These are phyloP conservation scores for Aureobasidium subglaciale DNA, from an alignment of 2,329 filamentous ascomycete genomes.

Conservation along the genomic window DNA sequence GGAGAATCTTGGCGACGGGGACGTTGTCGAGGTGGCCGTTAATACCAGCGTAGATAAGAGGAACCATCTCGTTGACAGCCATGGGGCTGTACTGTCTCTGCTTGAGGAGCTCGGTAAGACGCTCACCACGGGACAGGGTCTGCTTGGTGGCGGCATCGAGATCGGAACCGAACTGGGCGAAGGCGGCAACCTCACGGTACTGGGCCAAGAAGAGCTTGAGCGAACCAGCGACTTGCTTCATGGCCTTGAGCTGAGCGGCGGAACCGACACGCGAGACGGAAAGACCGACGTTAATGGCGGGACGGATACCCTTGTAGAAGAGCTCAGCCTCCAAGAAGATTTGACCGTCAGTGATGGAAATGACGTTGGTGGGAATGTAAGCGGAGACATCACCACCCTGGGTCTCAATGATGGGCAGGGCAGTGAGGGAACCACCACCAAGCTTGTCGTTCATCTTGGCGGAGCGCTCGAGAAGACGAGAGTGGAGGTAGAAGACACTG, in stretches of 20 bases:
- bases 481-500: conserved; percentile 99
- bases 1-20: conserved; percentile 82
- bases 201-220: conserved; percentile 99
- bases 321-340: conserved; percentile 99
- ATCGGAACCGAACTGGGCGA: conserved; percentile 99
- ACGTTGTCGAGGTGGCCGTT: conserved; percentile 88
- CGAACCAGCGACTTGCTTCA: conserved; percentile 99
- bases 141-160: conserved; percentile 98
- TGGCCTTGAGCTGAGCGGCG: conserved; percentile 98
- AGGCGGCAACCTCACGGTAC: conserved; percentile 99
- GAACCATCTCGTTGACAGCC: conserved; percentile 99
- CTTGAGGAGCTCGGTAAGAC: conserved; percentile 97
- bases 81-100: conserved; percentile 99
- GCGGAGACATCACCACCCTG: conserved; percentile 99
- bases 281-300: conserved; percentile 99
- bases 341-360: conserved; percentile 99
- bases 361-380: conserved; percentile 99
- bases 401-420: conserved; percentile 96
- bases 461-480: conserved; percentile 96
- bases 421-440: conserved; percentile 93
- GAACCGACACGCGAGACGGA: conserved; percentile 99
- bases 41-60: conserved; percentile 98
- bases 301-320: conserved; percentile 99
- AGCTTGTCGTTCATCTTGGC: conserved; percentile 98
- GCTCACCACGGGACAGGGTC: conserved; percentile 95